Base-by-base conservation (phyloP, 1,139 yeast species). In the Candida mesenterica region DNA sequence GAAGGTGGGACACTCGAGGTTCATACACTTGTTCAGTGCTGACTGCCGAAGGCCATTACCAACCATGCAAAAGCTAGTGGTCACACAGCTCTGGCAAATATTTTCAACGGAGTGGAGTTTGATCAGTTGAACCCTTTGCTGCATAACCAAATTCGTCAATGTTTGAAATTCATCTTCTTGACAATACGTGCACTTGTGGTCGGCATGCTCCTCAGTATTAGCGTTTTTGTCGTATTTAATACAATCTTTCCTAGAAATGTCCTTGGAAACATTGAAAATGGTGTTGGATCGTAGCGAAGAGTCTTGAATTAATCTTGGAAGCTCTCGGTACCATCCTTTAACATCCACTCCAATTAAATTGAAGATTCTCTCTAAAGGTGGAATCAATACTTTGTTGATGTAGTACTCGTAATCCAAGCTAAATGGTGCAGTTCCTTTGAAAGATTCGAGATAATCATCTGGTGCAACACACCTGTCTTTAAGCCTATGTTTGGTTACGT, bases 331-430 rank as follows among this genome's bases (percentile, higher is more conserved):
- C 98, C 98, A 92, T 2, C 67, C 67, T 35, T 68, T 68, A 4
- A 90, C 70, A 59, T 88, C 85, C 1, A 83, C 94, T 0, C 98
- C 98, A 42, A 89, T 63, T 17, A 90, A 62, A 50, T 82, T 84
- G 57, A 92, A 86, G 3, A 92, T 63, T 40, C 98, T 67, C 45
- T 87, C 95, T 36, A 92, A 60, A 0, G 98, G 97, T 1, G 98
- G 98, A 4, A 90, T 77, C 34, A 92, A 60, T 4, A 87, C 88
- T 50, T 86, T 82, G 3, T 76, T 75, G 33, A 92, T 88, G 56
- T 92, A 92, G 55, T 92, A 92, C 28, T 85, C 89, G 20, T 83
- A 72, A 50, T 92, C 98, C 13, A 92, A 59, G 33, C 64, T 69
- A 37, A 71, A 51, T 2, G 69, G 71, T 3, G 61, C 59, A 1